Base-by-base conservation (phyloP, 768 basidiomycete species). In the Boletus rubroflammeus region DNA sequence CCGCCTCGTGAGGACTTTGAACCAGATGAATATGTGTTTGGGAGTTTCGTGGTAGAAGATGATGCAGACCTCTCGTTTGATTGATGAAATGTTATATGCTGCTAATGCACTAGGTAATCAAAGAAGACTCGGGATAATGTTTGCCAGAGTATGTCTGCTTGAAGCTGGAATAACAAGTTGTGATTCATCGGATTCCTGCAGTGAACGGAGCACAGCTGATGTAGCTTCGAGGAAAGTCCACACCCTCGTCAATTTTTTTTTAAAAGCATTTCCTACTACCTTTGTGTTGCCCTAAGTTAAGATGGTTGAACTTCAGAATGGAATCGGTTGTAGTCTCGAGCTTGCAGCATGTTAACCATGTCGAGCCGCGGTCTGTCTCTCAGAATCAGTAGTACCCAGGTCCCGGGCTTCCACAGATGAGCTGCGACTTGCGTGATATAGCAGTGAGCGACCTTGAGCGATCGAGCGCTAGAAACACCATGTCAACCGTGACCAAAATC, bases 1-100 rank as follows among this genome's bases (percentile, higher is more conserved):
- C 88, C 90, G 5, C 73, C 73, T 21, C 70, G 71, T 19, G 76
- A 77, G 36, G 75, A 78, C 34, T 76, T 72, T 13, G 79, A 77
- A 47, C 71, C 78, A 6, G 86, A 91, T 57, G 78, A 82, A 46
- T 93, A 93, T 65, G 78, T 73, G 40, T 63, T 86, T 41, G 91
- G 83, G 11, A 93, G 86, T 65, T 93, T 93, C 61, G 81, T 93
- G 15, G 90, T 93, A 13, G 81, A 76, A 51, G 90, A 93, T 63
- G 87, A 90, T 39, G 86, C 78, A 21, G 85, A 89, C 31, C 78
- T 88, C 49, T 79, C 76, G 23, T 83, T 79, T 55, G 68, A 70
- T 28, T 50, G 40, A 49, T 35, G 34, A 40, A 32, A 42, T 34
- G 7, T 36, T 50, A 55, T 28, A 44, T 25, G 41, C 29, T n/a